A percentile compares a stretch with the other conserved stretches of the same genome.
Conservation (phyloP, 2,329 filamentous ascomycete genomes). For the Sporothrix phasma region DNA sequence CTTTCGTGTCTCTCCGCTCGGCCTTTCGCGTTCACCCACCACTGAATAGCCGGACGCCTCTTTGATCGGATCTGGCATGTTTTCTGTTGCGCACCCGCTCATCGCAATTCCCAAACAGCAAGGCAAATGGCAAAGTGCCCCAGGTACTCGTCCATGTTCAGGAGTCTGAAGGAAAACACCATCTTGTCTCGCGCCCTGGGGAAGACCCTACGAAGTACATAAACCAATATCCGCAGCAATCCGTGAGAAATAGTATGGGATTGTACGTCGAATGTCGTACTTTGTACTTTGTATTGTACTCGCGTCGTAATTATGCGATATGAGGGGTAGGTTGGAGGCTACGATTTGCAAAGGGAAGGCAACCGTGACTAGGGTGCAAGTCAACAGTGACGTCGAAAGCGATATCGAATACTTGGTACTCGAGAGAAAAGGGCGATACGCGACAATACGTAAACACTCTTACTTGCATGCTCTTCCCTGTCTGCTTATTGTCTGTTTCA, state of each 20-base stretch:
- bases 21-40: background rate
- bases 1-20: constrained; percentile 3
- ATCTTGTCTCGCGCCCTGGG: background rate
- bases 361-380: background rate
- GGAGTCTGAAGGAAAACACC: too few species aligned
- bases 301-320: background rate
- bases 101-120: background rate
- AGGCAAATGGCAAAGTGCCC: too few species aligned
- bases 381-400: background rate
- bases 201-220: background rate
- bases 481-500: background rate
- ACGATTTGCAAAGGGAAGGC: constrained; percentile 2
- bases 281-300: too few species aligned
- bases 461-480: background rate
- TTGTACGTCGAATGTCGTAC: too few species aligned
- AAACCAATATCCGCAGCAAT: too few species aligned
- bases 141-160: too few species aligned
- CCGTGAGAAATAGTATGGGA: too few species aligned
- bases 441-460: too few species aligned
- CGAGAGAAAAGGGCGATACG: background rate
- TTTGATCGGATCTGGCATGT: background rate
- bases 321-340: background rate
- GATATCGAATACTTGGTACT: background rate
- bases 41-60: background rate
- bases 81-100: background rate